phyloP scores from a whole-genome alignment of 2,329 filamentous ascomycete species.

The Sphaceloma murrayae region DNA sequence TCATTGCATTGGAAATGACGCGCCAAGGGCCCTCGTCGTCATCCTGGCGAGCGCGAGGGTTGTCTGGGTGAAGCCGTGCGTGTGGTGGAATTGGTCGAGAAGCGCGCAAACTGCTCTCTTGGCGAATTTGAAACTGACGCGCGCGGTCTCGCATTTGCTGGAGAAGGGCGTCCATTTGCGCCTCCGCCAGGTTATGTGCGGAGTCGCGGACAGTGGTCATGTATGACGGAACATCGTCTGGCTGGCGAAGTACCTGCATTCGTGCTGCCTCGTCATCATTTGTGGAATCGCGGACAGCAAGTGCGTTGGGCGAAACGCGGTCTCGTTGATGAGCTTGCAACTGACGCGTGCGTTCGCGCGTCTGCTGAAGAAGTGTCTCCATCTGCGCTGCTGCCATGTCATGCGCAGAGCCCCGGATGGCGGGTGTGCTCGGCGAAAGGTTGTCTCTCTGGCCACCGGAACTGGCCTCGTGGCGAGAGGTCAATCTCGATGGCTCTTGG shows the following conservation, averaged over 20 bases:
- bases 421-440: not conserved
- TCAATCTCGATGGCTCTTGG: not conserved
- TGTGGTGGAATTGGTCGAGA: conserved; percentile 16
- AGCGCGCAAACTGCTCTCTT: not conserved
- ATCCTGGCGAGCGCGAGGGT: not conserved
- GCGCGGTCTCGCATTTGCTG: no score
- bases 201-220: no score
- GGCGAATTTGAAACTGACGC: conserved; percentile 27
- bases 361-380: no score
- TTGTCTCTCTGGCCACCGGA: no score
- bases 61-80: conserved; percentile 6
- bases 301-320: no score
- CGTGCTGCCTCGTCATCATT: no score
- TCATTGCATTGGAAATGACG: conserved; percentile 39
- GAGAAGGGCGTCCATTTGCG: no score
- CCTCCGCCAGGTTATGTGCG: no score
- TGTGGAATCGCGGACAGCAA: no score
- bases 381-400: not conserved
- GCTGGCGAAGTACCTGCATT: no score
- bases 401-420: no score
- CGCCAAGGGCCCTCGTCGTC: conserved; percentile 37
- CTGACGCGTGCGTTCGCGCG: conserved; percentile 9
- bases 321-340: conserved; percentile 18
- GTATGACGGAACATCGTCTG: no score
- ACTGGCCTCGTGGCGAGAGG: not conserved